Percentiles rank a stretch among this genome's conserved stretches.
phyloP scores from a whole-genome alignment of 345 rosid species.

The Eutrema heterophyllum region DNA sequence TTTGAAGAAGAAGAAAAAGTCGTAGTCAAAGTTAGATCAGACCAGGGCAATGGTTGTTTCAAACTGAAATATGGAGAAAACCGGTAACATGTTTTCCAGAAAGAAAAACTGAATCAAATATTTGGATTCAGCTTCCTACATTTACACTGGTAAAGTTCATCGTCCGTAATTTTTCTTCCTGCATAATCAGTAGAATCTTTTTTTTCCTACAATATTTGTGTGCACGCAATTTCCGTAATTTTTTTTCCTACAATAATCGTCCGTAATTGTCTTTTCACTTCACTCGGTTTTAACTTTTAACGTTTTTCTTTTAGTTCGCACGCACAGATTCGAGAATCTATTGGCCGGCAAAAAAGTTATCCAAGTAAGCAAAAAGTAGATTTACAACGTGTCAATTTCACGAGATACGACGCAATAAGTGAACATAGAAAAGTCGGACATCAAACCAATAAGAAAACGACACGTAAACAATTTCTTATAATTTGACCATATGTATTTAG shows the following conservation, averaged over 20 bases:
- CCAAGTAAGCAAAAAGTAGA: not conserved
- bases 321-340: not conserved
- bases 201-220: not conserved
- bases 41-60: too few relatives aligned
- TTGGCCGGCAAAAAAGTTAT: slow-evolving; percentile 15
- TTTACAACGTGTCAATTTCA: slow-evolving; percentile 1
- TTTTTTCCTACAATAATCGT: too few relatives aligned
- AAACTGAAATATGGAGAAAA: too few relatives aligned
- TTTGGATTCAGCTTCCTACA: too few relatives aligned
- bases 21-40: not conserved
- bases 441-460: not conserved
- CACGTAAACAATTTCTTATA: not conserved
- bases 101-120: too few relatives aligned
- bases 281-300: too few relatives aligned
- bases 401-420: slow-evolving; percentile 7
- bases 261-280: too few relatives aligned
- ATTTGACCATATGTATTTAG: slow-evolving; percentile 1
- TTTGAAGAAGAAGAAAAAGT: not conserved
- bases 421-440: not conserved
- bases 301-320: not conserved
- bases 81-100: too few relatives aligned
- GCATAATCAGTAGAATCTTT: not conserved
- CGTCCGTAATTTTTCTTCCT: not conserved
- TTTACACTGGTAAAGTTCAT: not conserved
- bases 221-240: too few relatives aligned